Base-by-base conservation (phyloP, 371 early-diverging fungal genomes). In the Rhizomucor pusillus region DNA sequence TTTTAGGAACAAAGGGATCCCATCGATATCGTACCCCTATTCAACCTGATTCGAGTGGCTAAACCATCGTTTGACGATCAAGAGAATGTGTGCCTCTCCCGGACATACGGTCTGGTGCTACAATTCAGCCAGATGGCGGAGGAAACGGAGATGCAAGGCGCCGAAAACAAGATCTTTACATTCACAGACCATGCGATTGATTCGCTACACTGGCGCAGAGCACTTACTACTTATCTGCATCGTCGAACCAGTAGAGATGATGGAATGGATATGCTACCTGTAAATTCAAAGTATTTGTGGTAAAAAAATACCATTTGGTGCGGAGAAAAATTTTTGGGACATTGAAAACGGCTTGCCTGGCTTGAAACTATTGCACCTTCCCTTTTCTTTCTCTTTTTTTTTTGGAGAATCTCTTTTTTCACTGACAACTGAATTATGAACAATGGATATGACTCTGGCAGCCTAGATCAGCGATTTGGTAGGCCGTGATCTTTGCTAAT, bases 401-500 rank as follows among this genome's bases (percentile, higher is more conserved):
- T 53, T 52, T 46, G n/a, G 29, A 29, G 29, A 29, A 29, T 25
- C 61, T 55, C 61, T 62, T 62, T 50, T 52, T 45, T 67, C 49
- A 57, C 50, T 63, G 33, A 63, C 65, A 47, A 57, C 50, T 63
- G 33, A 63, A 75, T 71, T 71, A 79, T 77, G 79, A 79, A 75
- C 72, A 75, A 71, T 80, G 74, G 62, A 66, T 78, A 76, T 67
- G 79, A 81, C 70, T 53, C 66, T 63, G 74, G 67, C 56, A 75
- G 79, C 78, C 78, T 84, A 74, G 81, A 82, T 71, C 81, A 82
- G 85, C 81, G 73, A 52, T 69, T 84, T 67, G 85, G 85, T 84
- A 81, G 60, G 54, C 52, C n/a, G 43, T 46, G 39, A 35, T 46
- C 24, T 22, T 29, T 25, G 18, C 54, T 52, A 43, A 39, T 25